These are phyloP conservation scores for Brasenia schreberi DNA, from an alignment of 164 flowering plant genomes.

Conservation along the genomic window DNA sequence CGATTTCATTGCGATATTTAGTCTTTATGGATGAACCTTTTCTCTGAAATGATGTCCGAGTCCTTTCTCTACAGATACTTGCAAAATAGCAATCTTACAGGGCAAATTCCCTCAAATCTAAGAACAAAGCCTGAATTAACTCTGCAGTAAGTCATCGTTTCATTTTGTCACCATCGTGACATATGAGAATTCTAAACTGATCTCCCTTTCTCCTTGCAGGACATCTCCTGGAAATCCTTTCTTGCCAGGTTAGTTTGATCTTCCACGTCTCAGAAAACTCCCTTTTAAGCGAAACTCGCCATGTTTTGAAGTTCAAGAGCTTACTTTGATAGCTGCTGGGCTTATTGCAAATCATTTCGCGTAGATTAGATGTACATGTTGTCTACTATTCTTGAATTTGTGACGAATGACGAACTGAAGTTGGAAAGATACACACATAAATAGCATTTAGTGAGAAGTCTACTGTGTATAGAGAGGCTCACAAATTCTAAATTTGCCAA, in stretches of 20 bases:
- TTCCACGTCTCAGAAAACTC: neutral
- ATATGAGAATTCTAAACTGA: constrained; percentile 6
- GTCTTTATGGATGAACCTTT: too few species aligned
- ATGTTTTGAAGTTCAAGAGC: too few species aligned
- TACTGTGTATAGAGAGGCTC: too few species aligned
- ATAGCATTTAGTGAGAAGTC: too few species aligned
- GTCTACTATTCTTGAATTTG: too few species aligned
- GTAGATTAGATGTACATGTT: too few species aligned
- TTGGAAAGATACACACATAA: too few species aligned
- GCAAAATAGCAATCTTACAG: constrained; percentile 73
- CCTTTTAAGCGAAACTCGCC: too few species aligned
- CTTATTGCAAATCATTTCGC: neutral
- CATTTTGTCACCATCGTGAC: neutral
- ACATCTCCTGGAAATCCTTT: constrained; percentile 53
- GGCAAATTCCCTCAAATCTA: constrained; percentile 55
- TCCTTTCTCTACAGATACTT: constrained; percentile 38
- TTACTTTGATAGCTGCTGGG: neutral
- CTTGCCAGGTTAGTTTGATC: constrained; percentile 3
- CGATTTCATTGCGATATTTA: too few species aligned
- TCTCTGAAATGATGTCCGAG: too few species aligned
- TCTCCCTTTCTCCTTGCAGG: constrained; percentile 20
- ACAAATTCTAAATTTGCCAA: too few species aligned
- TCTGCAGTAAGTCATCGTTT: constrained; percentile 34
- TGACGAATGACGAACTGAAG: too few species aligned
- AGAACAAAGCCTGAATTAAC: constrained; percentile 38